Base-by-base conservation (phyloP, 495 filamentous ascomycete genomes). In the Aspergillus heteromorphus region DNA sequence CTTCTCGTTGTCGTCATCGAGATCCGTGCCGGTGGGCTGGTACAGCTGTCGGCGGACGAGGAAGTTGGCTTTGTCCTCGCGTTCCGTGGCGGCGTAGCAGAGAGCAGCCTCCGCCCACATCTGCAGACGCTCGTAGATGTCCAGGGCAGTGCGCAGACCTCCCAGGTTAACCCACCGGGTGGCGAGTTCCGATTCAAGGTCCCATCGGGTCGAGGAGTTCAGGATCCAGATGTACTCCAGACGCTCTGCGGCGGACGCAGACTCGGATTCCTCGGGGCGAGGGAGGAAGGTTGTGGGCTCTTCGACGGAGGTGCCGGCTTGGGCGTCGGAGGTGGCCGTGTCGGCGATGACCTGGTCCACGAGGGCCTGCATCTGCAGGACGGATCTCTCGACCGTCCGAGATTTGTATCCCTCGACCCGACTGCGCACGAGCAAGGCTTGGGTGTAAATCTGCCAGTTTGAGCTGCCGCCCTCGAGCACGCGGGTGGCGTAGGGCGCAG, bases 371-470 rank as follows among this genome's bases (percentile, higher is more conserved):
- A 99, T 83, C 70, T 99, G 93, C 5, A 99, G 74, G 2, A 99
- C 83, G 7, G 91, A 85, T 53, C 93, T 76, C 64, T 99, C 95
- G 6, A 91, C 77, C 0, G 93, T 97, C 41, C 93, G 78, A 27
- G 90, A 87, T 53, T 79, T 81, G 65, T 91, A 88, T 0, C 88
- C 83, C 69, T 99, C 93, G 54, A 97, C 89, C 3, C 93, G 79
- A 63, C 89, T 92, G 40, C 93, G 82, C 5, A 96, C 84, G 2
- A 97, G 74, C 5, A 99, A 72, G 1, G 88, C 93, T 63, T 97
- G 89, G 0, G 93, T 97, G 65, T 99, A 97, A 18, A 96, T 85
- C 68, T 97, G 95, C 93, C 93, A 99, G 68, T 97, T 97, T 2
- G 90, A 91, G 58, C 87, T 87, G 45, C 91, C 89, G 50, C 93